phyloP scores from a whole-genome alignment of 2,329 filamentous ascomycete species.

The Paracorniculantispora psalliotae region DNA sequence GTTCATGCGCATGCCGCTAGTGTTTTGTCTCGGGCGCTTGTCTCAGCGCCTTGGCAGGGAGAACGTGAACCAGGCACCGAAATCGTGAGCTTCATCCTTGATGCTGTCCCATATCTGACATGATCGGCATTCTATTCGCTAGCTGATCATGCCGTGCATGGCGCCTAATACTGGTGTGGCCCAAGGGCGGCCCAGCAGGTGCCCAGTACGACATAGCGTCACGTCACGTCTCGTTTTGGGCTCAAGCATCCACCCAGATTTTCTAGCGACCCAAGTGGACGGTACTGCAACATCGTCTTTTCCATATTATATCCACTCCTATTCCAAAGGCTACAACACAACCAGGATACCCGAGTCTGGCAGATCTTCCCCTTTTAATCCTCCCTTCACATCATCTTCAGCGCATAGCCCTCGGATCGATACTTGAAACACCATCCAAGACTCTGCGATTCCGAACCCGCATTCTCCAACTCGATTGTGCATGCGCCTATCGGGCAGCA shows the following conservation, averaged over 20 bases:
- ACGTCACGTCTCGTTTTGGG: conserved; percentile 1
- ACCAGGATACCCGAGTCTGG: neutral
- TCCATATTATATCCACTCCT: conserved; percentile 6
- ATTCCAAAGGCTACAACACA: neutral
- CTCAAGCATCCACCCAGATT: conserved; percentile 6
- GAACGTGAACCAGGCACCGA: neutral
- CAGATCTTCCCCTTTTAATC: neutral
- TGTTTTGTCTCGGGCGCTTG: neutral
- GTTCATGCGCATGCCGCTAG: neutral
- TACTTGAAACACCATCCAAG: neutral
- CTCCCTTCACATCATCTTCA: neutral
- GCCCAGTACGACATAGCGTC: neutral
- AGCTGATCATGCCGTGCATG: conserved; percentile 1
- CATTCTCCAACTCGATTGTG: neutral
- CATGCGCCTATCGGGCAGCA: conserved; percentile 4
- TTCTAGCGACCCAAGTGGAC: conserved; percentile 5
- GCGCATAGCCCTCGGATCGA: neutral
- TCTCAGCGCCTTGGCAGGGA: neutral
- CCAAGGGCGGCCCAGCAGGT: neutral
- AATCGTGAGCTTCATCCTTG: neutral
- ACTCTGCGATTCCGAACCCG: neutral
- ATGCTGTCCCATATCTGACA: neutral
- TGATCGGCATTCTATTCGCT: neutral
- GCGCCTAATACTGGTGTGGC: neutral
- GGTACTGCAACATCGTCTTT: conserved; percentile 3